Base-by-base conservation (phyloP, 2,329 filamentous ascomycete species). In the Aspergillus brasiliensis region DNA sequence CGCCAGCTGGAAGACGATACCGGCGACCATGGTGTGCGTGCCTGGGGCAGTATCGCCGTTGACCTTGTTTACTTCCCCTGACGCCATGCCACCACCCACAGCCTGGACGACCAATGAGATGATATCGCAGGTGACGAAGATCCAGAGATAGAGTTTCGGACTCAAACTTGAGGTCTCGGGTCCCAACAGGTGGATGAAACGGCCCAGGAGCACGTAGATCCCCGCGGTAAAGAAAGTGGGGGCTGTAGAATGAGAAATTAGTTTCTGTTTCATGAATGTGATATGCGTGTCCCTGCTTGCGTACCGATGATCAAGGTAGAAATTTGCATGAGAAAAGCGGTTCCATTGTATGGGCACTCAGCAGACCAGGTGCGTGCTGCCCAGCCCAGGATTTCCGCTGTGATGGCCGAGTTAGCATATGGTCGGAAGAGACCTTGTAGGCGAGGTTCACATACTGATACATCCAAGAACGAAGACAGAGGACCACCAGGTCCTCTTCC, bases 1-100 rank as follows among this genome's bases (percentile, higher is more conserved):
- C 58, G 78, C 76, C 42, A 88, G 82, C 65, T 88, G 86, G 57
- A 87, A 79, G n/a, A 81, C 76, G 19, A 88, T 82, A 13, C 86
- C 86, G 1, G 80, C 81, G 47, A 84, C 77, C 69, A 82, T 80
- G 57, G 82, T 73, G 65, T 83, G 67, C 42, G 82, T 81, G 31
- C 81, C 82, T 10, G 72, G 73, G n/a, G 78, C 67, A 62, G 81
- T 84, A 52, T 77, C 65, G 31, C 83, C 83, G 28, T 70, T 67
- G 8, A 78, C 76, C 2, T 77, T 65, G 25, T 80, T 78, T 1
- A 82, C 81, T 59, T 66, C 74, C 17, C 51, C 65, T 28, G 79
- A 79, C 15, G 81, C 81, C 25, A 86, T 67, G 23, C 81, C 84
- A 27, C 84, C 84, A 25, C 84, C 84, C 8, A 81, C 75, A 31